phyloP scores from a whole-genome alignment of 257 asterid genomes.

The Solanum arcanum region DNA sequence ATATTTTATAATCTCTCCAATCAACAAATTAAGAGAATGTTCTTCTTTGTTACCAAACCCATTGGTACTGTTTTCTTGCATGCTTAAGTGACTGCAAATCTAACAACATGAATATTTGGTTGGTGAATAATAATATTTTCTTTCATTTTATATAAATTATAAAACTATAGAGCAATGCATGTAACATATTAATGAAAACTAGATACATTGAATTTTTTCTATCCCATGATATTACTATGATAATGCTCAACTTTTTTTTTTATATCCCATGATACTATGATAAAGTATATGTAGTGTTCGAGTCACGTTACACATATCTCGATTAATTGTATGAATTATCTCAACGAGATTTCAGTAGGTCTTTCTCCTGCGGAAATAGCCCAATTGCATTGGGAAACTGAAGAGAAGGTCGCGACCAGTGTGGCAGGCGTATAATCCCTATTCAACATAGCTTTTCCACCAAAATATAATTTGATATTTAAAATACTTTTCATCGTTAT shows the following conservation, averaged over 20 bases:
- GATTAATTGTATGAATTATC: neutral
- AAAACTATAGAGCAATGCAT: neutral
- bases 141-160: neutral
- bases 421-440: no score
- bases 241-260: neutral
- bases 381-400: no score
- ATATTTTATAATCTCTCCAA: neutral
- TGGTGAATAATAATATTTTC: neutral
- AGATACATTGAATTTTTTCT: neutral
- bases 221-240: neutral
- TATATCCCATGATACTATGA: neutral
- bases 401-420: no score
- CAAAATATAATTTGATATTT: no score
- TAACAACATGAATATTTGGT: neutral
- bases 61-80: neutral
- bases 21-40: neutral
- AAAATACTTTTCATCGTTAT: no score
- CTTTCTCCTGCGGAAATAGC: no score
- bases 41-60: neutral
- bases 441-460: no score
- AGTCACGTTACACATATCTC: neutral
- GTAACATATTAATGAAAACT: neutral
- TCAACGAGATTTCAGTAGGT: no score
- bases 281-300: neutral
- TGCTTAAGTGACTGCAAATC: neutral